Evolutionary conservation across 108 stramenopile genomes (phyloP).

Genomic region (Cyclotella choctawhatcheeana): DNA sequence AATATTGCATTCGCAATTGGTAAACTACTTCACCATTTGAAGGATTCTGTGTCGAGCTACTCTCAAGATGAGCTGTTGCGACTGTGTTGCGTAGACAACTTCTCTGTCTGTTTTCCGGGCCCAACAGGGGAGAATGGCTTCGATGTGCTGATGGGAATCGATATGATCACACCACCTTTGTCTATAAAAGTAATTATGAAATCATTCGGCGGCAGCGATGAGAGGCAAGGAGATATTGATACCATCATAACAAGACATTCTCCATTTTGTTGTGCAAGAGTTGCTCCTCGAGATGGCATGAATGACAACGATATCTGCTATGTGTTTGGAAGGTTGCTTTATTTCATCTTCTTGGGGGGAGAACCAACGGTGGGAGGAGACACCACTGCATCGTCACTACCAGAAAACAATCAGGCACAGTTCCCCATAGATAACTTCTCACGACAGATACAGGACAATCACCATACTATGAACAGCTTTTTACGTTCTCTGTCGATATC

Average conservation of each 20-base stretch:
- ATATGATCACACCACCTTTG: conserved; percentile 34
- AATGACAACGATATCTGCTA: conserved; percentile 10
- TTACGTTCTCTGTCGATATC: too few relatives aligned
- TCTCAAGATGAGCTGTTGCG: background rate
- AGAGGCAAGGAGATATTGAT: conserved; percentile 5
- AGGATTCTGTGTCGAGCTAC: background rate
- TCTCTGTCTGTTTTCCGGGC: conserved; percentile 3
- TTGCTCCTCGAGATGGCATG: background rate
- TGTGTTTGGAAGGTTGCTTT: conserved; percentile 14
- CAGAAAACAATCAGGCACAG: too few relatives aligned
- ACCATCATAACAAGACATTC: conserved; percentile 22
- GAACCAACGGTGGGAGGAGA: background rate
- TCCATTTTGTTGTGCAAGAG: background rate
- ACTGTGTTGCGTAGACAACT: conserved; percentile 16
- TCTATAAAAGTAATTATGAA: conserved; percentile 26
- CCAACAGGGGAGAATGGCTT: background rate
- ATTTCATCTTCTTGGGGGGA: conserved; percentile 2
- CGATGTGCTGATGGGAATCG: conserved; percentile 32
- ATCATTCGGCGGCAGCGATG: conserved; percentile 10
- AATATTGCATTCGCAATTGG: conserved; percentile 40
- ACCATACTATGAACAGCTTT: too few relatives aligned
- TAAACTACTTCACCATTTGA: conserved; percentile 21
- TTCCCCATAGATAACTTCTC: too few relatives aligned
- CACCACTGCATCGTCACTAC: too few relatives aligned
- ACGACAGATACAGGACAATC: too few relatives aligned